Percentiles rank a stretch among this genome's conserved stretches.
Evolutionary conservation across 1,139 yeast genomes (phyloP).

Genomic region (Suhomyces ambrosiae): DNA sequence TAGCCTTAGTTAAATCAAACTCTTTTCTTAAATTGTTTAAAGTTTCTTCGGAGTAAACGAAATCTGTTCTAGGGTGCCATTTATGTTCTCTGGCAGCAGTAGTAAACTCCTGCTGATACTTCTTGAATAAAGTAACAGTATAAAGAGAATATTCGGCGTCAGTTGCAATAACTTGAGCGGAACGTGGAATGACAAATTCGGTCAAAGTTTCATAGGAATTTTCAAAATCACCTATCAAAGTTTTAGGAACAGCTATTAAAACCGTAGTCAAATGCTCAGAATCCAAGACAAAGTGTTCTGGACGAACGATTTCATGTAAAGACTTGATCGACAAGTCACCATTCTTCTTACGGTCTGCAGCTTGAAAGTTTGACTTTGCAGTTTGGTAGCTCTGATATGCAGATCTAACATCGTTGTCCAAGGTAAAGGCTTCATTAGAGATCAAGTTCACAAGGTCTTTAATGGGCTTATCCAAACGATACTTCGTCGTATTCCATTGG

Average conservation of each 20-base stretch:
- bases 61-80: slow-evolving; percentile 89
- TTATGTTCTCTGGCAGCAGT: slow-evolving; percentile 78
- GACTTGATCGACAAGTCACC: slow-evolving; percentile 93
- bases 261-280: slow-evolving; percentile 86
- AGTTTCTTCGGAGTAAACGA: slow-evolving; percentile 78
- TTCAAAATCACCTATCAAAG: slow-evolving; percentile 59
- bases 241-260: slow-evolving; percentile 83
- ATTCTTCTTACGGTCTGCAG: slow-evolving; percentile 88
- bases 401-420: slow-evolving; percentile 80
- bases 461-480: slow-evolving; percentile 80
- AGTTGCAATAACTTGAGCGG: slow-evolving; percentile 66
- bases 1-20: slow-evolving; percentile 69
- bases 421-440: slow-evolving; percentile 73
- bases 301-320: slow-evolving; percentile 83
- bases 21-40: slow-evolving; percentile 76
- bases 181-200: slow-evolving; percentile 87
- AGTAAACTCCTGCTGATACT: slow-evolving; percentile 69
- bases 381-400: slow-evolving; percentile 70
- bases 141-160: slow-evolving; percentile 77
- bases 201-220: slow-evolving; percentile 73
- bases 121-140: slow-evolving; percentile 83
- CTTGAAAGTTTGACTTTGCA: slow-evolving; percentile 80
- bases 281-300: slow-evolving; percentile 79
- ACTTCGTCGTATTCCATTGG: slow-evolving; percentile 86
- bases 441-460: slow-evolving; percentile 71